phyloP scores from a whole-genome alignment of 2,329 filamentous ascomycete species.

The Beauveria bassiana region DNA sequence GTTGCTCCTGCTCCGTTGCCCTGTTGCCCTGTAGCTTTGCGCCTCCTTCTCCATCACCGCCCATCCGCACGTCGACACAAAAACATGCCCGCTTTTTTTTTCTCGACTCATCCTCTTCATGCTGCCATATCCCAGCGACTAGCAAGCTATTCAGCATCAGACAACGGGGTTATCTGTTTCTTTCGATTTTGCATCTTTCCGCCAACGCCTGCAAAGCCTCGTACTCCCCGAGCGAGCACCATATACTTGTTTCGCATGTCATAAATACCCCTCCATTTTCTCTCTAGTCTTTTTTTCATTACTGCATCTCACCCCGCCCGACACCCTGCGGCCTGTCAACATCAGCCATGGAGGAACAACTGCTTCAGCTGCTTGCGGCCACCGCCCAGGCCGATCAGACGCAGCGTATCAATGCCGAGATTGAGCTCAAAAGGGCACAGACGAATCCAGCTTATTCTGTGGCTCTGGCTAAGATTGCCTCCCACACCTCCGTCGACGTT shows the following conservation, averaged over 20 bases:
- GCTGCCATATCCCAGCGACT: neutral
- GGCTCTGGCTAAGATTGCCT: conserved; percentile 72
- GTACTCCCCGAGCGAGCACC: neutral
- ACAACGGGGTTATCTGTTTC: neutral
- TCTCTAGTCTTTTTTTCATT: neutral
- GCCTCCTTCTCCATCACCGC: conserved; percentile 8
- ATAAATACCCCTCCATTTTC: conserved; percentile 6
- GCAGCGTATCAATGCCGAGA: conserved; percentile 78
- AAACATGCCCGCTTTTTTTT: conserved; percentile 9
- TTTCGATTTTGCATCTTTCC: neutral
- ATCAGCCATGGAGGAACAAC: conserved; percentile 75
- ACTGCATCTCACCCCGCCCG: neutral
- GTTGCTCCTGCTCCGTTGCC: neutral
- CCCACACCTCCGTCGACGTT: conserved; percentile 63
- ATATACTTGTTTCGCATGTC: neutral
- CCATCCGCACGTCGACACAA: conserved; percentile 5
- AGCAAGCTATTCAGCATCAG: neutral
- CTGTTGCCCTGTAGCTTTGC: neutral
- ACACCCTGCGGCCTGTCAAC: neutral
- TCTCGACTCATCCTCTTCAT: neutral
- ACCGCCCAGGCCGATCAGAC: conserved; percentile 72
- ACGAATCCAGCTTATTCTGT: conserved; percentile 65
- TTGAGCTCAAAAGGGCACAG: conserved; percentile 67
- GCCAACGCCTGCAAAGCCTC: neutral
- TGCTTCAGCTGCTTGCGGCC: conserved; percentile 79